Percentiles rank a stretch among this genome's conserved stretches.
These are phyloP conservation scores for Stemphylium vesicarium DNA, from an alignment of 2,329 filamentous ascomycete genomes.

Conservation along the genomic window DNA sequence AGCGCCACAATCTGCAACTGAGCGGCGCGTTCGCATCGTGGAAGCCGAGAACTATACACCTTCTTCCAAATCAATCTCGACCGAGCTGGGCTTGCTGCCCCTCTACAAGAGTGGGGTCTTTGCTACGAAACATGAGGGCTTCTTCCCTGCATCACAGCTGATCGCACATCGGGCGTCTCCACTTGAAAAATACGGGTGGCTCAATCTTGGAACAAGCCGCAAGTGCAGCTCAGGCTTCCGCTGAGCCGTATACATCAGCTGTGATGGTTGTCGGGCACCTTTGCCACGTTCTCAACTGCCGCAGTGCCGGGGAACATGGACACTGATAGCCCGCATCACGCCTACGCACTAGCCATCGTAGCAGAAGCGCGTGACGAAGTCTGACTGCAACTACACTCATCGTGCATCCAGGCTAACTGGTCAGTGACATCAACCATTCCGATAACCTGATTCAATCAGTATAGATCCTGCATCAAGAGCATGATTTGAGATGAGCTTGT, in stretches of 20 bases:
- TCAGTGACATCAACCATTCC: slow-evolving; percentile 1
- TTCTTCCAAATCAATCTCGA: slow-evolving; percentile 11
- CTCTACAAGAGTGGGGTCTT: slow-evolving; percentile 11
- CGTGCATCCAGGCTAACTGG: slow-evolving; percentile 1
- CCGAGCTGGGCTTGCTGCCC: slow-evolving; percentile 1
- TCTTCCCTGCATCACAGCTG: slow-evolving; percentile 12
- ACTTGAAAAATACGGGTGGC: neutral
- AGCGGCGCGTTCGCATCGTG: slow-evolving; percentile 1
- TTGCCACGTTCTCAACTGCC: slow-evolving; percentile 5
- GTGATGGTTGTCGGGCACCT: neutral
- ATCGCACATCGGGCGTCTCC: neutral
- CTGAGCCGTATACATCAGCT: slow-evolving; percentile 4
- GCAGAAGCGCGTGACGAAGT: slow-evolving; percentile 2
- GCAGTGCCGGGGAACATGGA: neutral
- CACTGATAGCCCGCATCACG: neutral
- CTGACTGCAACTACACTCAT: slow-evolving; percentile 5
- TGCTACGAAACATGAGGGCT: slow-evolving; percentile 1
- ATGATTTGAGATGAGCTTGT: neutral
- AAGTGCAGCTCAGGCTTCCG: neutral
- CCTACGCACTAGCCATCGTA: neutral
- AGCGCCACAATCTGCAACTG: slow-evolving; percentile 3
- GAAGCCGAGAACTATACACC: slow-evolving; percentile 3
- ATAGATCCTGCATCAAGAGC: neutral
- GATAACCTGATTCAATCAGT: neutral
- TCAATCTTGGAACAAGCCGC: slow-evolving; percentile 8